Base-by-base conservation (phyloP, 73 alveolate genomes). In the Paramecium caudatum region DNA sequence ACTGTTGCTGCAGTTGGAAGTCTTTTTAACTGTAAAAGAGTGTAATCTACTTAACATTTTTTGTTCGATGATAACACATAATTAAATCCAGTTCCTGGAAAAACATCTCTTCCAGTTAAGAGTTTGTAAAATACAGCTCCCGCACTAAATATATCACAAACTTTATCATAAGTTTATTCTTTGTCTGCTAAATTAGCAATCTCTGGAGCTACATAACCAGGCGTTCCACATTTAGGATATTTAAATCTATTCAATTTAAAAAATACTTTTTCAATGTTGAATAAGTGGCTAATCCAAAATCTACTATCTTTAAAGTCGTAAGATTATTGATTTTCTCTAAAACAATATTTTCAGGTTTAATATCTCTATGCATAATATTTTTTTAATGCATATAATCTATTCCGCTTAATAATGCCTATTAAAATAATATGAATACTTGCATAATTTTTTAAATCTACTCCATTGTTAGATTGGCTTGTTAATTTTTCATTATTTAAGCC, bases 161-260 rank as follows among this genome's bases (percentile, higher is more conserved):
- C 82, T 39, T 55, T 49, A 50, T 47, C 48, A 49, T 82, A 82
- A 0, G 34, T 46, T 50, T 82, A 61, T 49, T 63, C 15, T 82
- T 82, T 82, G 50, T 82, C 91, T 27, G 81, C 50, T 12, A 82
- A 63, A 50, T 82, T 82, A n/a, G 91, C 91, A 27, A 94, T 65
- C 48, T 94, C 98, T 9, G 98, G 98, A 7, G 98, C 98, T 21
- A 93, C 87, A 39, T 90, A 93, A 32, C 95, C 98, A 5, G 93
- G 90, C 0, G 96, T 94, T 17, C 98, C 98, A 45, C 94, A 61
- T 50, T 65, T 82, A 69, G 80, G 80, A 69, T 15, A 82, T 82
- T 50, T 34, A 63, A 63, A 63, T 63, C 82, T 63, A 65, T 6
- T 27, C 30, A 10, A 65, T 65, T 1, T 62, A 25, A n/a, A 1